These are phyloP conservation scores for Tulasnella sp. DNA, from an alignment of 768 basidiomycete genomes.

Conservation along the genomic window DNA sequence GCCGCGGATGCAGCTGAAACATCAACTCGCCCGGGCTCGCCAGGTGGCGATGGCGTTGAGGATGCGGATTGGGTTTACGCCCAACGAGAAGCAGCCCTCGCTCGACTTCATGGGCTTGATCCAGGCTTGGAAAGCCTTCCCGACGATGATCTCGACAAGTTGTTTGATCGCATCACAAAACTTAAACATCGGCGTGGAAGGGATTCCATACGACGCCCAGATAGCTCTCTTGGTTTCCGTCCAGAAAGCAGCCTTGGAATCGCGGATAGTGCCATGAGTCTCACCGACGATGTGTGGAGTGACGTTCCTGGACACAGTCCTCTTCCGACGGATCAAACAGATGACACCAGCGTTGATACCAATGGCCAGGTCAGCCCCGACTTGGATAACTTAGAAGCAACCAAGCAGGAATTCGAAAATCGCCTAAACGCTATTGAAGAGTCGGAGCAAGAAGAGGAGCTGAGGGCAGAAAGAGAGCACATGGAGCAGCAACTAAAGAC, in stretches of 20 bases:
- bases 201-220: conserved; percentile 49
- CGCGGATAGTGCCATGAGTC: conserved; percentile 63
- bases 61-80: conserved; percentile 99
- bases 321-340: conserved; percentile 77
- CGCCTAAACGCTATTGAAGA: conserved; percentile 58
- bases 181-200: conserved; percentile 75
- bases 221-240: conserved; percentile 69
- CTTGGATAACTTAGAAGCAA: conserved; percentile 61
- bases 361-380: conserved; percentile 66
- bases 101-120: conserved; percentile 76
- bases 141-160: conserved; percentile 91
- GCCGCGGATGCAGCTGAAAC: conserved; percentile 48
- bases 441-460: conserved; percentile 74
- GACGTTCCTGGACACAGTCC: conserved; percentile 74
- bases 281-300: conserved; percentile 87
- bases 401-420: conserved; percentile 58
- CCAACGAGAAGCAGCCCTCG: conserved; percentile 89
- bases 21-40: conserved; percentile 50
- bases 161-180: conserved; percentile 93
- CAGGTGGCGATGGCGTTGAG: conserved; percentile 59
- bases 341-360: conserved; percentile 84
- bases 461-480: conserved; percentile 89
- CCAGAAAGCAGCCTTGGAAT: conserved; percentile 66
- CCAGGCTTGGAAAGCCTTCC: conserved; percentile 90
- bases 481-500: conserved; percentile 86